These are phyloP conservation scores for thale cress (Arabidopsis thaliana) DNA, from an alignment of 345 rosid genomes.

Conservation along the genomic window TAIR10.1 NC_003070.9:9825501-9826000, in stretches of 20 bases:
- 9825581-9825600: slow-evolving; percentile 54
- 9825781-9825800: slow-evolving; percentile 12
- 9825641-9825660: slow-evolving; percentile 74
- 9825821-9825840: slow-evolving; percentile 68
- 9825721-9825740: slow-evolving; percentile 62
- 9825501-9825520: slow-evolving; percentile 58
- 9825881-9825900: slow-evolving; percentile 84
- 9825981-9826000: neutral
- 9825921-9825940: slow-evolving; percentile 94
- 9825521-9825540: slow-evolving; percentile 64
- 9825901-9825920: slow-evolving; percentile 90
- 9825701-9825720: slow-evolving; percentile 85
- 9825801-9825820: slow-evolving; percentile 5
- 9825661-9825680: slow-evolving; percentile 77
- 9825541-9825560: slow-evolving; percentile 64
- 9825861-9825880: slow-evolving; percentile 97
- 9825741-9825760: neutral
- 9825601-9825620: slow-evolving; percentile 63
- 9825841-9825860: slow-evolving; percentile 92
- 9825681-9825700: slow-evolving; percentile 69
- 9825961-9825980: no score
- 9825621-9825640: slow-evolving; percentile 83
- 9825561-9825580: slow-evolving; percentile 60
- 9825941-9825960: neutral
- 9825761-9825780: neutral